Conservation (phyloP, 2,329 filamentous ascomycete genomes). For the Cladophialophora exuberans region DNA sequence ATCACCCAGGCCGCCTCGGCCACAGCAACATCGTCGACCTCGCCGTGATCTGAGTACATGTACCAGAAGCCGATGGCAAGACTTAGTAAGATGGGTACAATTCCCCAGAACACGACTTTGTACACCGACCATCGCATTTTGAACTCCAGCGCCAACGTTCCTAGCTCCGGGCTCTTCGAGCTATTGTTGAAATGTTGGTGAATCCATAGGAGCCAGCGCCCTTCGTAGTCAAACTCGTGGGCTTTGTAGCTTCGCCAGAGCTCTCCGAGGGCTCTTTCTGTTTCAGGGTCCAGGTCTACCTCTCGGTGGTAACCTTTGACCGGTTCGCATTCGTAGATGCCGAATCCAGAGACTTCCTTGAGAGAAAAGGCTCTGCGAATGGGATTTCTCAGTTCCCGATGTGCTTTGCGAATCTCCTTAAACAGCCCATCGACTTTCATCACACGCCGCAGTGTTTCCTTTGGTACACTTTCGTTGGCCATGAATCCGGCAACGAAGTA, state of each 20-base stretch:
- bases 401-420: slow-evolving; percentile 20
- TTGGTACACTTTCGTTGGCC: slow-evolving; percentile 11
- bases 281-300: slow-evolving; percentile 16
- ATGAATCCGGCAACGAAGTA: slow-evolving; percentile 20
- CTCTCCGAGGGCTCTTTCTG: slow-evolving; percentile 13
- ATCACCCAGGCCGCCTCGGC: slow-evolving; percentile 21
- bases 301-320: slow-evolving; percentile 18
- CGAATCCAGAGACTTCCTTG: slow-evolving; percentile 18
- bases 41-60: slow-evolving; percentile 22
- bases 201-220: slow-evolving; percentile 22
- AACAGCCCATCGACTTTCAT: slow-evolving; percentile 16
- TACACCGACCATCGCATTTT: slow-evolving; percentile 17
- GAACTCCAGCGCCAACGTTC: slow-evolving; percentile 12
- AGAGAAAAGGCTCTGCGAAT: slow-evolving; percentile 13
- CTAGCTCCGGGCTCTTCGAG: slow-evolving; percentile 18
- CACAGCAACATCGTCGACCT: slow-evolving; percentile 18
- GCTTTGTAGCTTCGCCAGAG: slow-evolving; percentile 20
- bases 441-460: slow-evolving; percentile 13
- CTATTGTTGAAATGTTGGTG: slow-evolving; percentile 22
- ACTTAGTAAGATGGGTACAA: slow-evolving; percentile 18
- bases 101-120: slow-evolving; percentile 20
- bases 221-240: slow-evolving; percentile 19
- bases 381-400: slow-evolving; percentile 12
- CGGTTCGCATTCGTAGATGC: slow-evolving; percentile 20
- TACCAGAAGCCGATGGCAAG: slow-evolving; percentile 19